Evolutionary conservation across 164 flowering plant species (phyloP).

Genomic region (Cinnamomum micranthum): DNA sequence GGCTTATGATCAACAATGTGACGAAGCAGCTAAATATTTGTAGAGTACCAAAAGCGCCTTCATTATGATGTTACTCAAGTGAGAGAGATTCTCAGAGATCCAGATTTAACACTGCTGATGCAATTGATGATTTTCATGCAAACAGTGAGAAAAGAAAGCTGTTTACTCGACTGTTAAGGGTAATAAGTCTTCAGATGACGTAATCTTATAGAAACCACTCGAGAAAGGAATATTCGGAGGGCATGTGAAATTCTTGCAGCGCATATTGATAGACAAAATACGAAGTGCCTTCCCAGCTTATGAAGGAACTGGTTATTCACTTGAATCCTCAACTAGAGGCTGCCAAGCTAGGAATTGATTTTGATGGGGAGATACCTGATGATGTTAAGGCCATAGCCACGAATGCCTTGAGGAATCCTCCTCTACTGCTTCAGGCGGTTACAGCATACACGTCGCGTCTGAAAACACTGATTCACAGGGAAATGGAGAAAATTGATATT

Average conservation of each 20-base stretch:
- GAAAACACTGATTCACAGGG: constrained; percentile 63
- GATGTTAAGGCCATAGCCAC: constrained; percentile 59
- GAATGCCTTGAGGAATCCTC: constrained; percentile 65
- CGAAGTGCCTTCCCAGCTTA: constrained; percentile 79
- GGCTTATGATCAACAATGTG: constrained; percentile 89
- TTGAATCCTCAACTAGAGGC: constrained; percentile 70
- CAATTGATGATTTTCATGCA: constrained; percentile 38
- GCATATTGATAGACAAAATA: constrained; percentile 65
- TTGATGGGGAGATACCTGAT: constrained; percentile 81
- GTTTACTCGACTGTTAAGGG: constrained; percentile 82
- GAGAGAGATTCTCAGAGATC: constrained; percentile 75
- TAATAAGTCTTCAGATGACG: constrained; percentile 66
- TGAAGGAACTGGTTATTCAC: constrained; percentile 80
- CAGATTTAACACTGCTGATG: constrained; percentile 45
- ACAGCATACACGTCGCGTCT: constrained; percentile 68
- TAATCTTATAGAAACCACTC: constrained; percentile 78
- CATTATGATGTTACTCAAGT: constrained; percentile 77
- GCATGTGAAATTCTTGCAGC: constrained; percentile 82
- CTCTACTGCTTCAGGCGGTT: constrained; percentile 77
- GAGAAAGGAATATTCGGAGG: constrained; percentile 75
- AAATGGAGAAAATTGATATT: constrained; percentile 85
- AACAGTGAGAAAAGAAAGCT: constrained; percentile 60
- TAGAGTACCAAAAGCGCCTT: constrained; percentile 87
- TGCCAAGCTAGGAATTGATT: constrained; percentile 73
- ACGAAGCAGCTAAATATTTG: constrained; percentile 94